Evolutionary conservation across 1,284 basidiomycete species (phyloP), one percentile per base, ranked within the genome.

Genomic region (Cutaneotrichosporon daszewskae): DNA sequence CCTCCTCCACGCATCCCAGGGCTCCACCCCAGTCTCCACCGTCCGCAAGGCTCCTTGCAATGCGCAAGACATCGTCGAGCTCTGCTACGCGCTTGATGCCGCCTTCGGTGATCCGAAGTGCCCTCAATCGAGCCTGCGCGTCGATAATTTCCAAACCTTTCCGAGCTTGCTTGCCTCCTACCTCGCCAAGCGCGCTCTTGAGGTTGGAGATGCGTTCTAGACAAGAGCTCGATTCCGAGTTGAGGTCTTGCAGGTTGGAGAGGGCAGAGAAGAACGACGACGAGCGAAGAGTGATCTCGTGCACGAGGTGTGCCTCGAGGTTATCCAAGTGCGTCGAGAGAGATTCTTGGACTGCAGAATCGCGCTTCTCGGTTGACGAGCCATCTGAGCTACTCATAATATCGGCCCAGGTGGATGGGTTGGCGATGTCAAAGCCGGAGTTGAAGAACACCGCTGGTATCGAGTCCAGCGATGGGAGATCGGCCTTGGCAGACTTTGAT

Each of bases 261-360:
- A 99, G 79, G 1, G 94, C 95, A 1, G 91, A 86, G 63, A 98
- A 99, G 78, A 99, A 98, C 3, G 89, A 90, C 0, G 87, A 81
- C 0, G 89, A 89, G 5, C 92, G 84, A 10, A 85, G 74, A 7
- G 87, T 85, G 43, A 99, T 95, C 71, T 97, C 94, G 55, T 83
- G 82, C 13, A 95, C 81, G 42, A 99, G 84, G 64, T 98, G 92
- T 53, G 91, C 83, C 62, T 99, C 94, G 50, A 98, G 81, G 2
- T 87, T 86, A 66, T 97, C 95, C 7, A 92, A 84, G 60, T 96
- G 86, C 50, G 90, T 84, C 12, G 89, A 91, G 44, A 97, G 80
- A 60, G 83, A 85, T 63, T 96, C 91, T n/a, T 95, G 83, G 1
- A 94, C 75, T 76, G 71, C 76, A 53, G 79, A 79, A 55, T 84